A percentile compares a stretch with the other conserved stretches of the same genome.
Conservation (phyloP, 75 land plant genomes). For the Pinus albicaulis region DNA sequence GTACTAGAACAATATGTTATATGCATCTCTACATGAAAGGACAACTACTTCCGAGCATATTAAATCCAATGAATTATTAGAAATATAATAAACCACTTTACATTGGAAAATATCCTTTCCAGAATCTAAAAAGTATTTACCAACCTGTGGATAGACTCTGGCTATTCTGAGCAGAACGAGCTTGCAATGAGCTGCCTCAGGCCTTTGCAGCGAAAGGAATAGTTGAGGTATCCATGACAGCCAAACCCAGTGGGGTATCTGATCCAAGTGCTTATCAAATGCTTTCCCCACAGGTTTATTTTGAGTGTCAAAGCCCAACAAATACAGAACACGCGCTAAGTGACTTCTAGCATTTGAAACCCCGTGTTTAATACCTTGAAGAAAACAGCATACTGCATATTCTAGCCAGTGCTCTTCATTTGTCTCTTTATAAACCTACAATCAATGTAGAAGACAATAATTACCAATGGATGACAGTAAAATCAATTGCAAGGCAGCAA, state of each 20-base stretch:
- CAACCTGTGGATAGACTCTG: slow-evolving; percentile 83
- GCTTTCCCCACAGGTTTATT: slow-evolving; percentile 80
- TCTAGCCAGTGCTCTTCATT: slow-evolving; percentile 93
- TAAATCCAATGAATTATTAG: neutral
- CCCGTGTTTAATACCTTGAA: slow-evolving; percentile 96
- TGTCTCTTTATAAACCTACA: slow-evolving; percentile 81
- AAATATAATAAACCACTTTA: neutral
- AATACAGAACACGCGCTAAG: slow-evolving; percentile 85
- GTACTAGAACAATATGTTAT: neutral
- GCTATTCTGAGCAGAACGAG: slow-evolving; percentile 79
- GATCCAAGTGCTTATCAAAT: slow-evolving; percentile 87
- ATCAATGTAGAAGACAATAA: slow-evolving; percentile 6
- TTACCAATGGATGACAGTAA: neutral
- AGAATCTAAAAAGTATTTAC: neutral
- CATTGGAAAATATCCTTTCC: neutral
- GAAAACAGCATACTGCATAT: slow-evolving; percentile 89
- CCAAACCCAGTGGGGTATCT: slow-evolving; percentile 97
- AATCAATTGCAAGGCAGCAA: neutral
- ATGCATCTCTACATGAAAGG: neutral
- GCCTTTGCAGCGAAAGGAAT: slow-evolving; percentile 85
- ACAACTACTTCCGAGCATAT: neutral
- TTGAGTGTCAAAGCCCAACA: slow-evolving; percentile 91
- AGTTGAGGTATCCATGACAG: slow-evolving; percentile 97
- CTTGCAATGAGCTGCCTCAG: slow-evolving; percentile 90
- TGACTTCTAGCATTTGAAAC: slow-evolving; percentile 88